A percentile compares a stretch with the other conserved stretches of the same genome.
Conservation (phyloP, 352 stramenopile genomes). For the Phytophthora chlamydospora region DNA sequence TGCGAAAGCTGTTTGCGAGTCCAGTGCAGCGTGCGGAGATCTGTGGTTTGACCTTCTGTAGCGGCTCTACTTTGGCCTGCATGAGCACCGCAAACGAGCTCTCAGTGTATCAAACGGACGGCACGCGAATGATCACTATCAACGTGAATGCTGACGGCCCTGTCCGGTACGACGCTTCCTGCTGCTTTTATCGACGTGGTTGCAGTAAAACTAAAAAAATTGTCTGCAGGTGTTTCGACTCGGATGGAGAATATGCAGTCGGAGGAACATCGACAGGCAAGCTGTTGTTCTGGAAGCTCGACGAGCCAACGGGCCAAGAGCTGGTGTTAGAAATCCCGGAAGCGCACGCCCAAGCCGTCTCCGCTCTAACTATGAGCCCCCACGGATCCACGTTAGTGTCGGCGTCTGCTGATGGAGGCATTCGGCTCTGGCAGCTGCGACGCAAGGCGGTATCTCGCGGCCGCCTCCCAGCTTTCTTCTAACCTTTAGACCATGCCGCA, state of each 20-base stretch:
- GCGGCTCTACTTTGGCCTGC: constrained; percentile 58
- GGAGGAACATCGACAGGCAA: constrained; percentile 78
- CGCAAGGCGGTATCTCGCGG: constrained; percentile 56
- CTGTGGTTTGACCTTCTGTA: constrained; percentile 68
- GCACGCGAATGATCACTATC: constrained; percentile 62
- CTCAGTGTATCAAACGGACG: constrained; percentile 66
- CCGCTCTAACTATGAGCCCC: constrained; percentile 60
- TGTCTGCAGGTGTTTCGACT: constrained; percentile 70
- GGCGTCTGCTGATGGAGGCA: constrained; percentile 62
- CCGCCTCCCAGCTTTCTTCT: constrained; percentile 69
- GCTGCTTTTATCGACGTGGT: background rate
- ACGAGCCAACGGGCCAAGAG: constrained; percentile 65
- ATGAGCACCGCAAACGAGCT: constrained; percentile 77
- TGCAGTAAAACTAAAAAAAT: background rate
- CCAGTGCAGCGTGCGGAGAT: constrained; percentile 64
- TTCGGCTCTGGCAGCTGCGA: constrained; percentile 82
- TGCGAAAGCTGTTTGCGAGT: constrained; percentile 65
- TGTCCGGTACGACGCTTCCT: constrained; percentile 49
- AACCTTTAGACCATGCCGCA: constrained; percentile 1
- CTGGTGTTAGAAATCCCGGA: constrained; percentile 81
- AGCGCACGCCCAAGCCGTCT: constrained; percentile 68
- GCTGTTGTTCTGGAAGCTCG: constrained; percentile 84
- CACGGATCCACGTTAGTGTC: constrained; percentile 69
- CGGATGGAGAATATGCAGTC: constrained; percentile 78
- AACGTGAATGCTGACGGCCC: constrained; percentile 64